Base-by-base conservation (phyloP, 345 rosid species). In the Corchorus capsularis region DNA sequence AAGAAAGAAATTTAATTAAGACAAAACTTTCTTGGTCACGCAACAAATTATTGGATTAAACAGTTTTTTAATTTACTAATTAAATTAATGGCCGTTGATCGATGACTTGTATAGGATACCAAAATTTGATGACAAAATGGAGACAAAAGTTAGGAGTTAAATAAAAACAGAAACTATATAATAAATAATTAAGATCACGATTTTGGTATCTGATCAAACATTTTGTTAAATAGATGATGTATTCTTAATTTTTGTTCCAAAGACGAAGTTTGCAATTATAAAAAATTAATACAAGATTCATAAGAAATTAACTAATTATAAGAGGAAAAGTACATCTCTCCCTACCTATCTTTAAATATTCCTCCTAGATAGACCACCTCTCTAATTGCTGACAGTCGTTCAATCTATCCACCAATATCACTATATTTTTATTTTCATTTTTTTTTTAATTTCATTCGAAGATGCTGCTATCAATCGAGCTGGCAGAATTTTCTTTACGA, bases 381-480 rank as follows among this genome's bases (percentile, higher is more conserved):
- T 39, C 15, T 15, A 70, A 17, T 46, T 62, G 62, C 45, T 14
- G 27, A 8, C 71, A 53, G 71, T 41, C 59, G 45, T 60, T 27
- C 14, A 1, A 39, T 19, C 57, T 57, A 39, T 0, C 43, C 50
- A 39, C 39, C 35, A 13, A 70, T 43, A 6, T 39, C 43, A 39
- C 43, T 39, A 4, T 39, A 39, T 27, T 27, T 27, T n/a, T n/a
- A n/a, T n/a, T n/a, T 27, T 27, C 2, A 39, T 39, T 3, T 39
- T 3, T 1, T 3, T 39, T 4, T 39, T 39, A 41, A 62, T 22
- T 56, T 27, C 49, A 49, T 70, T 47, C 9, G 27, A 15, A 63
- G 62, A 63, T 39, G 43, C 5, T 73, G 78, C 78, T n/a, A 32
- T 79, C 73, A 37, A 32, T 69, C 49, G 63, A 69, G 85, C 83